Base-by-base conservation (phyloP, 78 protist species). In the Chrysochromulina parva region DNA sequence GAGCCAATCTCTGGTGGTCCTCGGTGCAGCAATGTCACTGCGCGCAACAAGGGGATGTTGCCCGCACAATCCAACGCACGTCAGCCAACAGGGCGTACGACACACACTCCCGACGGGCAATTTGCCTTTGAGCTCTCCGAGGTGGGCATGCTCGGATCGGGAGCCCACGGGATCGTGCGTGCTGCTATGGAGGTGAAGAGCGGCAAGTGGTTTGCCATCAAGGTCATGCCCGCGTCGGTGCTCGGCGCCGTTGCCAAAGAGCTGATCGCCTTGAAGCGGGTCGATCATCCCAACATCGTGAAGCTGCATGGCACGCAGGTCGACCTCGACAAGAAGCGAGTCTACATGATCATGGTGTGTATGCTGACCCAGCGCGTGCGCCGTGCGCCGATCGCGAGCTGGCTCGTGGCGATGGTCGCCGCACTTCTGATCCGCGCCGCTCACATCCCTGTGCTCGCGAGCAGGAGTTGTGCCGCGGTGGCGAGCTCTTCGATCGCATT, bases 101-200 rank as follows among this genome's bases (percentile, higher is more conserved):
- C 78, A 11, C 78, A 69, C 78, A 74, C 82, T 53, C 82, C 82
- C 14, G 82, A 74, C 55, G 82, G 82, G 13, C 19, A 1, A 6
- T 74, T 48, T n/a, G 6, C 3, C 28, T 74, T 74, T 22, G 82
- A 74, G 5, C 82, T 74, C 26, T 9, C 38, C 26, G 28, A 4
- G 53, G 13, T 48, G 13, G 82, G 82, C 26, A 6, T 19, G 20
- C 55, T 74, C 57, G 82, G 82, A 53, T 17, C 53, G n/a, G 82
- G 82, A 11, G 82, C 82, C 13, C 82, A 74, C 55, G 82, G 82
- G 26, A n/a, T 74, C n/a, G 82, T 74, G 57, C 82, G 82, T 6
- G 24, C 13, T 10, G 82, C 82, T 9, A 2, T 17, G 55, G 55
- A 74, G 38, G 82, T 74, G 28, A 26, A 48, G 19, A 48, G 55